phyloP scores from a whole-genome alignment of 441 rosid genomes.

The Adansonia gregorii region DNA sequence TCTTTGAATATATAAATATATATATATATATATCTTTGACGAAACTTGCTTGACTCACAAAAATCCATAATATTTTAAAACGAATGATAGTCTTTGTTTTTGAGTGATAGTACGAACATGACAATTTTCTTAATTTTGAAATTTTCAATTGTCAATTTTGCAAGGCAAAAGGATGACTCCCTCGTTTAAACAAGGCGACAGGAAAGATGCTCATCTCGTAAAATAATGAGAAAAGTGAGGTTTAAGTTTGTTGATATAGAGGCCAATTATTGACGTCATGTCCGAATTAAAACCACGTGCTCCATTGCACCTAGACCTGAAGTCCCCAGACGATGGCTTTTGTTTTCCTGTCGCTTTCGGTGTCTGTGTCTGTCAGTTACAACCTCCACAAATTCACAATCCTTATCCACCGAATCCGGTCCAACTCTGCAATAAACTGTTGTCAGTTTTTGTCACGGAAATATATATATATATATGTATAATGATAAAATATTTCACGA shows the following conservation, averaged over 20 bases:
- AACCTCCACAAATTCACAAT: too few species aligned
- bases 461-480: too few species aligned
- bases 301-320: too few species aligned
- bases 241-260: not conserved
- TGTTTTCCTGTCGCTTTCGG: too few species aligned
- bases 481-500: too few species aligned
- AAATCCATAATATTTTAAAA: not conserved
- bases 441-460: too few species aligned
- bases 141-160: not conserved
- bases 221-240: not conserved
- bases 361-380: too few species aligned
- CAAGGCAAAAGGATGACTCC: not conserved
- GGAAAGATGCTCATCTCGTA: not conserved
- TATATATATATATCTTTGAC: not conserved
- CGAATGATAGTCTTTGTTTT: not conserved
- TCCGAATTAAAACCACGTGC: conserved; percentile 14
- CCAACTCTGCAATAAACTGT: too few species aligned
- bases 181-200: not conserved
- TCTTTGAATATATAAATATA: too few species aligned
- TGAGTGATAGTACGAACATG: not conserved
- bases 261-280: not conserved
- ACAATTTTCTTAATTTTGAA: not conserved
- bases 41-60: not conserved
- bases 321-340: too few species aligned
- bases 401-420: too few species aligned